phyloP scores from a whole-genome alignment of 2,329 filamentous ascomycete species.

The Cryphonectria japonica region DNA sequence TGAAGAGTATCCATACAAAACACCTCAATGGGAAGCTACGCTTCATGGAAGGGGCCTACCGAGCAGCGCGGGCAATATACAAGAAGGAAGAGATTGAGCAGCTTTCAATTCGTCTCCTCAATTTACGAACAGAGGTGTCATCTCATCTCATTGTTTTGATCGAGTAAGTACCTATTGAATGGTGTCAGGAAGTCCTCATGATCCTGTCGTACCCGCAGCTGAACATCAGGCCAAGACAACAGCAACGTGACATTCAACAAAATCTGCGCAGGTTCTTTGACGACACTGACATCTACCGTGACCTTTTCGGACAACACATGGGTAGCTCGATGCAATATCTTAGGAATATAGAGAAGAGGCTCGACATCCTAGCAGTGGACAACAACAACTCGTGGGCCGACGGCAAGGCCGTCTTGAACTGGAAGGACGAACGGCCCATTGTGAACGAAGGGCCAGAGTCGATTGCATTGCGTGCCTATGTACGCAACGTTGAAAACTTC shows the following conservation, averaged over 20 bases:
- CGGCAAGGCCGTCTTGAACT: neutral
- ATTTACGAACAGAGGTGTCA: slow-evolving; percentile 7
- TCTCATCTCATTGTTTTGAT: slow-evolving; percentile 11
- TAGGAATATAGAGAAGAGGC: neutral
- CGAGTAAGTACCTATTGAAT: neutral
- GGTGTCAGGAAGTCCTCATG: too few relatives aligned
- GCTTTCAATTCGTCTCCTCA: neutral
- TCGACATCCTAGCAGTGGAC: slow-evolving; percentile 7
- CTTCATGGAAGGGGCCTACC: slow-evolving; percentile 11
- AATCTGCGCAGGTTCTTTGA: neutral
- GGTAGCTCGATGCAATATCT: slow-evolving; percentile 10
- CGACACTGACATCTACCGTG: neutral
- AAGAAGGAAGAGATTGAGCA: slow-evolving; percentile 16
- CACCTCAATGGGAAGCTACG: neutral
- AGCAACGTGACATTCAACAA: slow-evolving; percentile 14
- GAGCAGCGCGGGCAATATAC: neutral
- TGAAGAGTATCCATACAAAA: neutral
- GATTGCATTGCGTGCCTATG: neutral
- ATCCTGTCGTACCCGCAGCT: neutral
- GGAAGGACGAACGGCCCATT: neutral
- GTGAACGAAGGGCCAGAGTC: slow-evolving; percentile 4
- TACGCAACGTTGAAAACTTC: neutral
- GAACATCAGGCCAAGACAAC: neutral
- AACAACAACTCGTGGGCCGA: neutral
- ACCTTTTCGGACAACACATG: slow-evolving; percentile 5